phyloP scores from a whole-genome alignment of 352 stramenopile species.

The Pythium inflatum region DNA sequence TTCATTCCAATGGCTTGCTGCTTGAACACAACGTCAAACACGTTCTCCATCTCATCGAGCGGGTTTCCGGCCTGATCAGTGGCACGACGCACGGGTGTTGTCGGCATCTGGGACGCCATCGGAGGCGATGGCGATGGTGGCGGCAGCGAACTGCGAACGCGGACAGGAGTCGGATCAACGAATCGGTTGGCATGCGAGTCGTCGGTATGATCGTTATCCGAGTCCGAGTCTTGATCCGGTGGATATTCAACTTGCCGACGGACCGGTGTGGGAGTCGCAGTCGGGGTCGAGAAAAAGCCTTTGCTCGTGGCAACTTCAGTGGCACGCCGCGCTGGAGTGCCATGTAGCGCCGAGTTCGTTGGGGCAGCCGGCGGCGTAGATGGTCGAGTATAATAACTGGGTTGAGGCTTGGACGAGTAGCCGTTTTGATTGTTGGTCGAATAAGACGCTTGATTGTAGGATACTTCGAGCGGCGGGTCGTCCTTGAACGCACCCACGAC shows the following conservation, averaged over 20 bases:
- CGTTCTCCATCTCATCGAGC: constrained; percentile 69
- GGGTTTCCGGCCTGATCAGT: constrained; percentile 30
- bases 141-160: constrained; percentile 8
- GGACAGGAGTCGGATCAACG: constrained; percentile 1
- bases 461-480: constrained; percentile 14
- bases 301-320: constrained; percentile 23
- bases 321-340: constrained; percentile 14
- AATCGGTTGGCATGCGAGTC: constrained; percentile 28
- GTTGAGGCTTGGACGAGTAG: constrained; percentile 15
- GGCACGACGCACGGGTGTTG: constrained; percentile 12
- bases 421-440: constrained; percentile 11
- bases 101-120: constrained; percentile 8
- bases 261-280: constrained; percentile 2
- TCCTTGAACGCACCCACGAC: constrained; percentile 69
- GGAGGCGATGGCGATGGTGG: constrained; percentile 20
- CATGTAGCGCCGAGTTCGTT: constrained; percentile 12
- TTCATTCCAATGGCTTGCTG: constrained; percentile 86
- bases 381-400: constrained; percentile 23
- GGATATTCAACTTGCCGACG: constrained; percentile 33
- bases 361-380: constrained; percentile 15
- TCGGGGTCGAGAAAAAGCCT: constrained; percentile 28
- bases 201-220: constrained; percentile 55
- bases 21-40: constrained; percentile 89
- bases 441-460: not conserved
- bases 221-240: constrained; percentile 47